Conservation (phyloP, 352 stramenopile genomes). For the Pythium vanterpoolii region DNA sequence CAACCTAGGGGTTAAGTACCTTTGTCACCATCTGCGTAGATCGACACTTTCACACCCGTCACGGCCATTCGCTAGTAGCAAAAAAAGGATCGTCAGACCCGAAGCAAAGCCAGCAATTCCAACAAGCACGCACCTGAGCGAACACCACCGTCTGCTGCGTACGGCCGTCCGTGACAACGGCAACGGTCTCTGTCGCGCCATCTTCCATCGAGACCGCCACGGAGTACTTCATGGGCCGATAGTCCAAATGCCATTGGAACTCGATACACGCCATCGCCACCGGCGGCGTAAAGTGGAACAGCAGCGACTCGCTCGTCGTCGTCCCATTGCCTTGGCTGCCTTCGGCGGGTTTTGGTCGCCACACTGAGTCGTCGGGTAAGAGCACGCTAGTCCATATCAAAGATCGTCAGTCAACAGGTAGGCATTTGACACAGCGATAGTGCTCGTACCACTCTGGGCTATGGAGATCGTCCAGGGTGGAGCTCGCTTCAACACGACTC, state of each 20-base stretch:
- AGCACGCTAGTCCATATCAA: conserved; percentile 4
- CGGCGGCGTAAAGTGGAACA: conserved; percentile 23
- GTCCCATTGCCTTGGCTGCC: no score
- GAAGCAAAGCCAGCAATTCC: neutral
- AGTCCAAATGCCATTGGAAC: conserved; percentile 20
- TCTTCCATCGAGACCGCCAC: conserved; percentile 20
- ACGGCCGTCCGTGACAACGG: conserved; percentile 20
- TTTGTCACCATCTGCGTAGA: conserved; percentile 8
- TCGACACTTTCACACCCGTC: conserved; percentile 5
- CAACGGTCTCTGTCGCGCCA: conserved; percentile 13
- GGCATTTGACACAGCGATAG: neutral
- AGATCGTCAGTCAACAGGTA: neutral
- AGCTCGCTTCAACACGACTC: conserved; percentile 53
- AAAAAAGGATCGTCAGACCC: neutral
- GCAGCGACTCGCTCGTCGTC: conserved; percentile 26
- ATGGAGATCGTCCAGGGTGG: conserved; percentile 57
- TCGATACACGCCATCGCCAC: conserved; percentile 13
- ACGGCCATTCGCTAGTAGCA: conserved; percentile 8
- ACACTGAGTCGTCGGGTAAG: neutral
- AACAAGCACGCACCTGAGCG: conserved; percentile 15
- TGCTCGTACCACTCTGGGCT: conserved; percentile 34
- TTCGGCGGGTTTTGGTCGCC: conserved; percentile 1
- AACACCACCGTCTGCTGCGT: conserved; percentile 17
- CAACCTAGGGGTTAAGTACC: neutral
- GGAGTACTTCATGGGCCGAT: conserved; percentile 11